Evolutionary conservation across 2,329 filamentous ascomycete genomes (phyloP).

Genomic region (Biscogniauxia sp.): DNA sequence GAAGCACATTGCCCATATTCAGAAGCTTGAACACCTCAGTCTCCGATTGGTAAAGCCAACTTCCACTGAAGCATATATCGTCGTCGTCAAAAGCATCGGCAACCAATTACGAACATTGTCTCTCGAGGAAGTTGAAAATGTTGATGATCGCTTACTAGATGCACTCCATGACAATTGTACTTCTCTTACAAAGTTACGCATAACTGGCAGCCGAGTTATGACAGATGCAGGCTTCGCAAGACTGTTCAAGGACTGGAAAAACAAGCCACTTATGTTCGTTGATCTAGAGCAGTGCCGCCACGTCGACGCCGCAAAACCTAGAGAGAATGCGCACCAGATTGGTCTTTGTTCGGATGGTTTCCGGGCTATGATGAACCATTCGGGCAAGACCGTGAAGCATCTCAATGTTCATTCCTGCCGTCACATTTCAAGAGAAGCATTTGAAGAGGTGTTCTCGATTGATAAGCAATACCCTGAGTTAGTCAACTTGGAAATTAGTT

Average conservation of each 20-base stretch:
- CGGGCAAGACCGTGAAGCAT: slow-evolving; percentile 60
- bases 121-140: slow-evolving; percentile 63
- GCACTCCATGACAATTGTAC: slow-evolving; percentile 69
- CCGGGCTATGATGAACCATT: slow-evolving; percentile 79
- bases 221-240: slow-evolving; percentile 71
- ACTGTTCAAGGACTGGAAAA: slow-evolving; percentile 75
- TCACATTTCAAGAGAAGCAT: slow-evolving; percentile 70
- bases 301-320: slow-evolving; percentile 67
- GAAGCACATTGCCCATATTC: slow-evolving; percentile 59
- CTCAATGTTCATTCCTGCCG: slow-evolving; percentile 83
- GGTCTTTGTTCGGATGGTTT: slow-evolving; percentile 78
- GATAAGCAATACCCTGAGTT: slow-evolving; percentile 65
- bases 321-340: slow-evolving; percentile 61
- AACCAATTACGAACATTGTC: slow-evolving; percentile 72
- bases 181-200: slow-evolving; percentile 71
- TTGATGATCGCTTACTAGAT: slow-evolving; percentile 68
- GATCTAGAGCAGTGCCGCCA: slow-evolving; percentile 79
- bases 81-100: slow-evolving; percentile 63
- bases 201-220: slow-evolving; percentile 73
- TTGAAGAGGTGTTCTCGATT: slow-evolving; percentile 69
- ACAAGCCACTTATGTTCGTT: slow-evolving; percentile 65
- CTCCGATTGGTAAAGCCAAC: slow-evolving; percentile 63
- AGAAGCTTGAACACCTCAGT: slow-evolving; percentile 70
- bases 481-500: slow-evolving; percentile 71
- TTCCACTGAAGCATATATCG: slow-evolving; percentile 54